Conservation (phyloP, 768 basidiomycete genomes). For the Psilocybe tampanensis region DNA sequence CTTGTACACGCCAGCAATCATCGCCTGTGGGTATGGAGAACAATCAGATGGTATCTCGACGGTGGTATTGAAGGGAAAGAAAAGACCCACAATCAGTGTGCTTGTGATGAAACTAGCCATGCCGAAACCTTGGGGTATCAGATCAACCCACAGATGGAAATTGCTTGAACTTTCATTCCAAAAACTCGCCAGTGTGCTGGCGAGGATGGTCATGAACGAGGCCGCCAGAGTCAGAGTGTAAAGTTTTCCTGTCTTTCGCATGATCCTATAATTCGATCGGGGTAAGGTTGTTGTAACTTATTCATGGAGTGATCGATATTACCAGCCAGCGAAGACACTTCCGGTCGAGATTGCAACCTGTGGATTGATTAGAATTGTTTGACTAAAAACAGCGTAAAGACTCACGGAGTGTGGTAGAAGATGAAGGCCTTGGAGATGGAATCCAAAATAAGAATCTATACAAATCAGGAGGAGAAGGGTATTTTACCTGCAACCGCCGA, state of each 20-base stretch:
- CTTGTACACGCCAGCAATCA: constrained; percentile 81
- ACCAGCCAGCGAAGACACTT: constrained; percentile 89
- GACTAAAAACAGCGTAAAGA: constrained; percentile 4
- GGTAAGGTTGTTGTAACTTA: constrained; percentile 13
- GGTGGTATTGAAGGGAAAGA: neutral
- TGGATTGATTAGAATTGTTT: constrained; percentile 13
- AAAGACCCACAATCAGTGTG: constrained; percentile 71
- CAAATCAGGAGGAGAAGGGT: neutral
- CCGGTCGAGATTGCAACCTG: constrained; percentile 83
- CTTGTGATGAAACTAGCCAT: constrained; percentile 86
- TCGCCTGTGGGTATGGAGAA: constrained; percentile 53
- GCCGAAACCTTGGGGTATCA: constrained; percentile 82
- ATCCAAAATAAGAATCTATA: neutral
- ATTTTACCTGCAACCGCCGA: constrained; percentile 71
- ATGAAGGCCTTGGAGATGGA: constrained; percentile 62
- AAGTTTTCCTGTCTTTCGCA: constrained; percentile 85
- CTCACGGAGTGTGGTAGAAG: constrained; percentile 88
- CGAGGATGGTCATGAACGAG: constrained; percentile 58
- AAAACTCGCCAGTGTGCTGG: constrained; percentile 58
- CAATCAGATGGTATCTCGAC: constrained; percentile 12
- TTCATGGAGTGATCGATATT: constrained; percentile 22
- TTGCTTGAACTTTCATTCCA: constrained; percentile 68
- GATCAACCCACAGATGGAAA: constrained; percentile 75
- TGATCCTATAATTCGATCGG: constrained; percentile 54
- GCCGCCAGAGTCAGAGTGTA: constrained; percentile 74